Evolutionary conservation across 352 stramenopile species (phyloP).

Genomic region (Globisporangium rhizosaccharum): DNA sequence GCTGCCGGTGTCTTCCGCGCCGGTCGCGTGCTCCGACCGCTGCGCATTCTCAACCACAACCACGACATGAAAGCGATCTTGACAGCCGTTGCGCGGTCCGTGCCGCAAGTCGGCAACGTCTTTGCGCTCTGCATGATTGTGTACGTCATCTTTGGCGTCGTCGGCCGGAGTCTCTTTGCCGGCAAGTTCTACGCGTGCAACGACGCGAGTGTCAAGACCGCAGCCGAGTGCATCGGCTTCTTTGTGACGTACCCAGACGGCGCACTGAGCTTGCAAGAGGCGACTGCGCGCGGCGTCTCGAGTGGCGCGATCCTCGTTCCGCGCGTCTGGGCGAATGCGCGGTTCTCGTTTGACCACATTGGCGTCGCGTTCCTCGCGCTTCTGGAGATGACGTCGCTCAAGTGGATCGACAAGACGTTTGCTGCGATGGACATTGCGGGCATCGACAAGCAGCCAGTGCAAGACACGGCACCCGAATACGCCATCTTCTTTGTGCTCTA

Average conservation of each 20-base stretch:
- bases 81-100: slow-evolving; percentile 55
- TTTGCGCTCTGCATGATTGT: slow-evolving; percentile 67
- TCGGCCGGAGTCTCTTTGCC: slow-evolving; percentile 62
- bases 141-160: slow-evolving; percentile 73
- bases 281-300: slow-evolving; percentile 23
- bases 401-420: slow-evolving; percentile 78
- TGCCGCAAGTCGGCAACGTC: slow-evolving; percentile 70
- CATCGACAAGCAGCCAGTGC: slow-evolving; percentile 34
- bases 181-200: slow-evolving; percentile 69
- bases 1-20: slow-evolving; percentile 59
- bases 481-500: slow-evolving; percentile 72
- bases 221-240: slow-evolving; percentile 51
- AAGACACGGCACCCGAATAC: slow-evolving; percentile 35
- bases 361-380: slow-evolving; percentile 56
- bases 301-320: slow-evolving; percentile 43
- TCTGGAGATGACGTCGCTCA: slow-evolving; percentile 76
- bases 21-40: slow-evolving; percentile 51
- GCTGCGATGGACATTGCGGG: slow-evolving; percentile 69
- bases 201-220: slow-evolving; percentile 27
- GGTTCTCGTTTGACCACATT: slow-evolving; percentile 80
- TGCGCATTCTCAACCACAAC: slow-evolving; percentile 75
- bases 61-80: slow-evolving; percentile 76
- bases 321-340: slow-evolving; percentile 59
- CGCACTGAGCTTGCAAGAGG: slow-evolving; percentile 44
- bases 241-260: slow-evolving; percentile 44